Base-by-base conservation (phyloP, 2,329 filamentous ascomycete genomes). In the Elsinoe australis region DNA sequence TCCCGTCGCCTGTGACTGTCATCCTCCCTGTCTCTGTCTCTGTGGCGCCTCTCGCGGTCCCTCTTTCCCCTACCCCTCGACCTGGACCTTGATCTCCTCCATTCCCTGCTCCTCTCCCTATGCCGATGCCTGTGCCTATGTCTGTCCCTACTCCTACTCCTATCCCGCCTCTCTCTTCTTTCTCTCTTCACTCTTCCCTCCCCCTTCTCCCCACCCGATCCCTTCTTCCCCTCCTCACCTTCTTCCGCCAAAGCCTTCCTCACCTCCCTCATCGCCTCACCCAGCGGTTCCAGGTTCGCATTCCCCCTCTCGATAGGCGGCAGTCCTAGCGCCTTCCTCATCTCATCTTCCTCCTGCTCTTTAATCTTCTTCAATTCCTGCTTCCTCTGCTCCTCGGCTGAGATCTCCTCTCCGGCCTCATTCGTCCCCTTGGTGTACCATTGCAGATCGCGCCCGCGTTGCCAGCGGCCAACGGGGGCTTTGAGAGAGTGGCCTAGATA, bases 401-500 rank as follows among this genome's bases (percentile, higher is more conserved):
- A 67, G 8, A 70, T 67, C 12, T 72, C 67, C 22, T 74, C 71
- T 6, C 64, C 63, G 19, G 73, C 66, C 2, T 66, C 70, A 26
- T 72, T 75, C n/a, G 74, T 69, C 41, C 67, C 70, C 59, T 78
- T 80, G 5, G 79, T 73, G 53, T 83, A 84, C 80, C 80, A 82
- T 58, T 68, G 69, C 9, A 83, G 66, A 60, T 84, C 80, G 51
- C 80, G 81, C 5, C 83, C 82, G 61, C 90, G 82, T 60, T 92
- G 86, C 89, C 89, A 95, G 55, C 89, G 83, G 5, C 89, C 89
- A 3, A 95, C 88, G 0, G 89, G 66, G 46, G 89, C 89, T 73
- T 90, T 95, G 51, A 95, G 69, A 51, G 85, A 92, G 70, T 95
- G 89, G 46, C 89, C 89, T 5, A 95, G 83, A 65, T 83, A 84